Evolutionary conservation across 73 alveolate genomes (phyloP).

Genomic region (Uronychia setigera): DNA sequence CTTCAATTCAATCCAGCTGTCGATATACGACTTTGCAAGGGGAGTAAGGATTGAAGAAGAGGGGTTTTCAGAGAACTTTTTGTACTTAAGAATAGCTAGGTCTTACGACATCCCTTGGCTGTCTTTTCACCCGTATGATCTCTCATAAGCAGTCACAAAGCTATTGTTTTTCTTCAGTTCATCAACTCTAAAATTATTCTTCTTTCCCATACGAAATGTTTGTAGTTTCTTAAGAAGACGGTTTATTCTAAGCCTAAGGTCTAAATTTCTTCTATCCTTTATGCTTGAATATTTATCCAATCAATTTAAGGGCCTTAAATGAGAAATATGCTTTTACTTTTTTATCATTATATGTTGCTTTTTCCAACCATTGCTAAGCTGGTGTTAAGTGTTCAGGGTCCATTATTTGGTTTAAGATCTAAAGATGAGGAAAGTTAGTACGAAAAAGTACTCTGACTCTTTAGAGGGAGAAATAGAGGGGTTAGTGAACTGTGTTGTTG

Average conservation of each 20-base stretch:
- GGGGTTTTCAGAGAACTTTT: neutral
- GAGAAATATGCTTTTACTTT: neutral
- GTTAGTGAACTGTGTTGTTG: no score
- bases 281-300: neutral
- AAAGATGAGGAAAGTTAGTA: no score
- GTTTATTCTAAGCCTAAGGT: neutral
- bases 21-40: neutral
- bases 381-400: no score
- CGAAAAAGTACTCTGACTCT: no score
- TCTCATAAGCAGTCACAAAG: neutral
- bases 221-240: neutral
- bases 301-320: neutral
- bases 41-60: neutral
- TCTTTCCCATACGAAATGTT: neutral
- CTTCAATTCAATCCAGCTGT: neutral
- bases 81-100: neutral
- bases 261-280: neutral
- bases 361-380: neutral
- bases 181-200: neutral
- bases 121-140: neutral
- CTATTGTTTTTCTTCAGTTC: neutral
- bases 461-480: no score
- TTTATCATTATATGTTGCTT: neutral
- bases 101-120: neutral
- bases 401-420: no score